Conservation (phyloP, 1,284 basidiomycete genomes). For the Porogramme epimiltina region DNA sequence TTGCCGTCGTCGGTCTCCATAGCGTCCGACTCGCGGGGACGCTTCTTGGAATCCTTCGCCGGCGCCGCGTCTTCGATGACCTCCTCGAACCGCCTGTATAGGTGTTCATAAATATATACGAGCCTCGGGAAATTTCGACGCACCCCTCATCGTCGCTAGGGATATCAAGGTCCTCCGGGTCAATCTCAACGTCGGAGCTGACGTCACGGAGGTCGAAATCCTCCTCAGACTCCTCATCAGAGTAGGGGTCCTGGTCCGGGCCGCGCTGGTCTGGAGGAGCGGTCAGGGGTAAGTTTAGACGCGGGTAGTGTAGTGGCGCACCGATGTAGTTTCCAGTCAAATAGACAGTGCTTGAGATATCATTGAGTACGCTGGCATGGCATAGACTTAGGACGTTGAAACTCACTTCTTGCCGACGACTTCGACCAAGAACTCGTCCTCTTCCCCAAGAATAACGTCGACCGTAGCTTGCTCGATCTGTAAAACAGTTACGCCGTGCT, state of each 20-base stretch:
- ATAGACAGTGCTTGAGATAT: conserved; percentile 68
- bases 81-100: conserved; percentile 63
- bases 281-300: conserved; percentile 1
- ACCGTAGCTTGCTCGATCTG: conserved; percentile 83
- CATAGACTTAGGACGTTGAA: not conserved
- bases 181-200: conserved; percentile 76
- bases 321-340: conserved; percentile 91
- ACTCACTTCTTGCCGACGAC: conserved; percentile 84
- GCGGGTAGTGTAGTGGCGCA: conserved; percentile 38
- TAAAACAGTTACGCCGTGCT: not conserved
- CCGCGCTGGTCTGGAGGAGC: conserved; percentile 46
- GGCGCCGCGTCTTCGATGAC: conserved; percentile 37
- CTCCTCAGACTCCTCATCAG: conserved; percentile 45
- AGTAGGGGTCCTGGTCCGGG: conserved; percentile 52
- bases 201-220: conserved; percentile 69
- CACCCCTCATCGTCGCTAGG: conserved; percentile 57
- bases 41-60: conserved; percentile 49
- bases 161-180: conserved; percentile 56
- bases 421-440: conserved; percentile 72
- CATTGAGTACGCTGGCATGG: conserved; percentile 5
- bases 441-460: conserved; percentile 77
- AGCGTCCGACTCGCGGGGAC: conserved; percentile 56
- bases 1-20: conserved; percentile 44
- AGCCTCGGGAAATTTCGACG: conserved; percentile 23
- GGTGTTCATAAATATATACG: no score